Base-by-base conservation (phyloP, 75 land plant species). In the Gnetum montanum region DNA sequence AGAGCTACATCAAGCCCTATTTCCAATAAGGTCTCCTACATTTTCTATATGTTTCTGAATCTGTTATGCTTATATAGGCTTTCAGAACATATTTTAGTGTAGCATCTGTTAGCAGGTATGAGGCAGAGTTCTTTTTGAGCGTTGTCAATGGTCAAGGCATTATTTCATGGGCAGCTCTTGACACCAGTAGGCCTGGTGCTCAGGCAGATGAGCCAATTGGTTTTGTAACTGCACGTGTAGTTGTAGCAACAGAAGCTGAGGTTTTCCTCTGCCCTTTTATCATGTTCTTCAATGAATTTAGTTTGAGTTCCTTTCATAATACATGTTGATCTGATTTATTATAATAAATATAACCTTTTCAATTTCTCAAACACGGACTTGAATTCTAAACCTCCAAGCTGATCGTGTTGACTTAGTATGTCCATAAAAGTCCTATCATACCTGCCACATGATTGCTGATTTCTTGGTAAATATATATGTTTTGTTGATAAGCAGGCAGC, bases 151-250 rank as follows among this genome's bases (percentile, higher is more conserved):
- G 84, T 8, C 75, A 61, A 73, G 97, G 74, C 25, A 90, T 95
- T 49, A 70, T 90, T 27, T 90, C 97, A 8, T 95, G 99, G 99
- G 99, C 76, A 43, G 99, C 97, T 36, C 86, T 90, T 44, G 99
- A 95, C 45, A 77, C 66, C 7, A 79, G 78, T 48, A 65, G 83
- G 50, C 63, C 86, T 15, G 75, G 73, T 62, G 52, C 55, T 55
- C 72, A 72, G n/a, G 66, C 68, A 64, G 89, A 82, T 49, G 79
- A 95, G 50, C 76, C 88, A 12, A 68, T 95, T 71, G 99, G 99
- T 43, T 95, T 95, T 79, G 80, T 90, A 19, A 95, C 99, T 49
- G 84, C 91, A 24, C 71, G 96, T 8, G 67, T 84, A 34, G 73
- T 86, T 12, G 11, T 69, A 34, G 85, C 86, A 36, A 70, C 69